Evolutionary conservation across 1,284 basidiomycete species (phyloP), one percentile per base, ranked within the genome.

Genomic region (Austroboletus olivaceoglutinosus): DNA sequence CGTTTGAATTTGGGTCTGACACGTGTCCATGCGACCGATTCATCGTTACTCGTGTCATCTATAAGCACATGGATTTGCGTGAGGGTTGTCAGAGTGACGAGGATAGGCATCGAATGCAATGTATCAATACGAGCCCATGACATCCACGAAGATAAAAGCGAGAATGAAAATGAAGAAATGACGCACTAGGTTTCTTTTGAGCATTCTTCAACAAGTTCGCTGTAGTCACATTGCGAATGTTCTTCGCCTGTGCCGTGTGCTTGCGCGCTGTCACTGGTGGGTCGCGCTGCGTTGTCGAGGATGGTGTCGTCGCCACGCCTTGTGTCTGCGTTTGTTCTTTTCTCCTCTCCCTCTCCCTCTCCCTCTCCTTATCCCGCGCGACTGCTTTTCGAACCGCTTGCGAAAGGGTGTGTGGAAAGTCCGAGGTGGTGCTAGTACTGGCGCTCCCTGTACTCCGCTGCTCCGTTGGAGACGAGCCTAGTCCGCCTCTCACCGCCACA

Each of bases 251-350:
- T 2, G 27, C 25, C 21, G 62, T 53, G 1, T 30, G 48, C 31
- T 65, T 65, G 47, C 63, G 67, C 6, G 63, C 63, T 16, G 59
- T 56, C 25, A 2, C 11, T 9, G 13, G 37, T 23, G 29, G 38
- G 22, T 11, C 33, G 2, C 39, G 45, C 34, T 39, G 48, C 3
- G 27, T 16, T 9, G 31, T 16, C 38, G 38, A 39, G 11, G 38
- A 39, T 9, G 18, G 8, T 18, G 19, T 16, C 16, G 37, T 13
- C 16, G 11, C n/a, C 40, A 12, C 18, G 6, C 33, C 29, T 18
- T 6, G 30, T 21, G 39, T 19, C 29, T 16, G 41, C 3, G 21
- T 25, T 33, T 16, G 33, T 23, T 9, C 36, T 7, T 36, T 4
- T 43, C 45, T 21, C 12, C 40, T 29, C 21, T 39, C 38, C 10